Conservation (phyloP, 495 filamentous ascomycete species). For the Beverwykella pulmonaria region DNA sequence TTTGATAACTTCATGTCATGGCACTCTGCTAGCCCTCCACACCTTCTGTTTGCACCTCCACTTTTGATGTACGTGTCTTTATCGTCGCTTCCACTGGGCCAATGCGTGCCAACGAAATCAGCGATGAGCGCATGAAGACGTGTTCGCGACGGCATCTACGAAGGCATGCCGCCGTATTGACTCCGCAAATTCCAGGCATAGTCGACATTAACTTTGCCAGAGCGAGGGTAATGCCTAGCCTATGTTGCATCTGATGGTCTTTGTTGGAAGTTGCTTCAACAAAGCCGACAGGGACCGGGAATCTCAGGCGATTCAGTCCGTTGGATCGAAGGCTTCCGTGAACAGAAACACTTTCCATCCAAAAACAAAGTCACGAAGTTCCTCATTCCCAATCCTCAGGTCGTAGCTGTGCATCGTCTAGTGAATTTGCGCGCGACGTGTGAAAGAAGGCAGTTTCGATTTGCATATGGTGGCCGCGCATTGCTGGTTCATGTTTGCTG, state of each 20-base stretch:
- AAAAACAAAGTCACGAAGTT: constrained; percentile 21
- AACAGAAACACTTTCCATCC: constrained; percentile 33
- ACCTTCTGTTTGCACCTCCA: constrained; percentile 37
- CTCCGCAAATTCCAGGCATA: constrained; percentile 9
- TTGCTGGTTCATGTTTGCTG: background rate
- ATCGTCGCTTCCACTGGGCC: constrained; percentile 26
- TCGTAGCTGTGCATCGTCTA: background rate
- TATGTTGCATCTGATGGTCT: constrained; percentile 13
- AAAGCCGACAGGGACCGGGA: constrained; percentile 18
- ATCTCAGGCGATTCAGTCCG: constrained; percentile 18
- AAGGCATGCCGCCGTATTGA: constrained; percentile 18
- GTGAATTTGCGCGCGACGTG: background rate
- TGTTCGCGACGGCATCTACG: constrained; percentile 7
- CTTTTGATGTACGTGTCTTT: constrained; percentile 38
- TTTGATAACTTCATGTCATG: constrained; percentile 36
- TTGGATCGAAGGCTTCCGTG: constrained; percentile 24
- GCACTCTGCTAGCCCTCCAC: constrained; percentile 41
- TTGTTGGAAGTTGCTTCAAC: constrained; percentile 27
- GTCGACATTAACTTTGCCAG: constrained; percentile 19
- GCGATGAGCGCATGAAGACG: constrained; percentile 26
- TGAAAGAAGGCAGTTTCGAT: constrained; percentile 10
- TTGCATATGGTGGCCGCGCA: background rate
- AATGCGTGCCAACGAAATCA: constrained; percentile 26
- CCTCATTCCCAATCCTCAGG: constrained; percentile 16
- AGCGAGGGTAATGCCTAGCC: constrained; percentile 2